Evolutionary conservation across 2,329 filamentous ascomycete genomes (phyloP).

Genomic region (Colletotrichum tropicicola): DNA sequence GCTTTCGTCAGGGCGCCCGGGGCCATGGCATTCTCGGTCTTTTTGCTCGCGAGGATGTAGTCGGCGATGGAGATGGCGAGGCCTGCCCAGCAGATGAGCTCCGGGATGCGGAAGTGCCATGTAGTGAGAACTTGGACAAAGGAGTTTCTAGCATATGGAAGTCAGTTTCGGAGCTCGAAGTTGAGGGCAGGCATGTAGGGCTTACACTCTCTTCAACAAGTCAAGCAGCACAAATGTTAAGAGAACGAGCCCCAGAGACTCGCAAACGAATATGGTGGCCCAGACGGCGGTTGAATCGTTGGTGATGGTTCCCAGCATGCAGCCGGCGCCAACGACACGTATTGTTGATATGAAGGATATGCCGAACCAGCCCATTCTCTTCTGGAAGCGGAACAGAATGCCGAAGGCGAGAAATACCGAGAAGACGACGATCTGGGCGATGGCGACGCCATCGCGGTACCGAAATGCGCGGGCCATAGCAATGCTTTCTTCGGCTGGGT

Average conservation of each 20-base stretch:
- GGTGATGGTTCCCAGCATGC: constrained; percentile 32
- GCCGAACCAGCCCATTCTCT: constrained; percentile 20
- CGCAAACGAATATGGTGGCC: constrained; percentile 34
- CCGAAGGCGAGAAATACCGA: constrained; percentile 2
- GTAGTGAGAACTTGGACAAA: constrained; percentile 14
- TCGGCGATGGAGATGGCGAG: constrained; percentile 33
- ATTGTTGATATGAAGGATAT: constrained; percentile 31
- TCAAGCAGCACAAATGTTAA: constrained; percentile 26
- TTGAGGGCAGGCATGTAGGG: background rate
- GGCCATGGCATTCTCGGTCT: constrained; percentile 23
- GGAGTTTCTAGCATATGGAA: background rate
- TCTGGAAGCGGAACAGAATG: constrained; percentile 1
- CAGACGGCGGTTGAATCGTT: constrained; percentile 28
- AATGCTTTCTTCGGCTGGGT: background rate
- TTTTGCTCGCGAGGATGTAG: constrained; percentile 26
- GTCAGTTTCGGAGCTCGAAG: background rate
- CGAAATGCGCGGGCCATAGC: constrained; percentile 12
- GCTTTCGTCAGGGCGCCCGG: constrained; percentile 30
- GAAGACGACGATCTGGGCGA: constrained; percentile 13
- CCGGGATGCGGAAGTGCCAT: constrained; percentile 30
- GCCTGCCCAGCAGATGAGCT: constrained; percentile 34
- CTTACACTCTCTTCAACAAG: constrained; percentile 30
- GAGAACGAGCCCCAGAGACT: constrained; percentile 32
- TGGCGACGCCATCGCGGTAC: constrained; percentile 26
- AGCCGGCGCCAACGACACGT: constrained; percentile 33